Evolutionary conservation across 2,329 filamentous ascomycete species (phyloP).

Genomic region (Ambrosiella cleistominuta): DNA sequence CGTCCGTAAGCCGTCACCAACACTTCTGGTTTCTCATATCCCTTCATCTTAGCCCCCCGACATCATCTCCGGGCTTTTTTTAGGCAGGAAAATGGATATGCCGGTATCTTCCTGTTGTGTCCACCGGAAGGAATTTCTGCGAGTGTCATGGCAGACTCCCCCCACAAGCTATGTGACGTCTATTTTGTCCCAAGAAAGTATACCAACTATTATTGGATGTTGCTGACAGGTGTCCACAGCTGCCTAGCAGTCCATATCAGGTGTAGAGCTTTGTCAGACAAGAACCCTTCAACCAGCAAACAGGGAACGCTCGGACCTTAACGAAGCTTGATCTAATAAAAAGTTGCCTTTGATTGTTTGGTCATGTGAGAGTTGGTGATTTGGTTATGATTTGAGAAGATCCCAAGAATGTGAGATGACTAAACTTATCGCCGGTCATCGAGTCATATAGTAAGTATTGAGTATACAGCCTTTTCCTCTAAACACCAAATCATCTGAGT

Average conservation of each 20-base stretch:
- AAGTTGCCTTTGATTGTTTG: too few relatives aligned
- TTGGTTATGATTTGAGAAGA: not conserved
- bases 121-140: not conserved
- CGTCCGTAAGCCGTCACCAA: not conserved
- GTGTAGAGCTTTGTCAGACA: not conserved
- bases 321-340: not conserved
- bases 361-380: not conserved
- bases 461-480: too few relatives aligned
- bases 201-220: not conserved
- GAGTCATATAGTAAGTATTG: too few relatives aligned
- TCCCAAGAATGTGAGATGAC: not conserved
- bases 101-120: not conserved
- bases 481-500: too few relatives aligned
- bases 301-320: not conserved
- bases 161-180: not conserved
- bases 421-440: too few relatives aligned
- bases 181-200: not conserved
- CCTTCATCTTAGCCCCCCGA: not conserved
- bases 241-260: not conserved
- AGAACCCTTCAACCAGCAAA: not conserved
- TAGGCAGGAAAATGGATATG: conserved; percentile 6
- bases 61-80: not conserved
- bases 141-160: not conserved
- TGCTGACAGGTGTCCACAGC: not conserved
- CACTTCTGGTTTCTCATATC: not conserved